These are phyloP conservation scores for Plasmodium berghei DNA, from an alignment of 169 alveolate genomes.

Conservation along the genomic window DNA sequence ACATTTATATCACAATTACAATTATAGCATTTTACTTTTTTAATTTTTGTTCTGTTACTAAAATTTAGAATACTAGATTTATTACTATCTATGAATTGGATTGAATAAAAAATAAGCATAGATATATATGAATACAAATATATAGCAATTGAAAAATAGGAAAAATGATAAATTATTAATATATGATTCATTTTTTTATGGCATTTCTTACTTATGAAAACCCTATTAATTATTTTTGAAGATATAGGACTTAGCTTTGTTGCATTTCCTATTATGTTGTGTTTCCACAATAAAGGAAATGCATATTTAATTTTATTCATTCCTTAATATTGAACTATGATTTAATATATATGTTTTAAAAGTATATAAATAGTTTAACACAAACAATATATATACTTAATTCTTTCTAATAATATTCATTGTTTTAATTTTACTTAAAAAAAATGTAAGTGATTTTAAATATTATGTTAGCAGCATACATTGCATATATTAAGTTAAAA, in stretches of 20 bases:
- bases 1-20: constrained; percentile 22
- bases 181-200: not conserved
- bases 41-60: constrained; percentile 3
- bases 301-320: constrained; percentile 40
- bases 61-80: not conserved
- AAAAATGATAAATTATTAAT: not conserved
- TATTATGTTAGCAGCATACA: too few relatives aligned
- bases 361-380: too few relatives aligned
- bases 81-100: constrained; percentile 9
- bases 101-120: not conserved
- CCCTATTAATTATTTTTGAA: not conserved
- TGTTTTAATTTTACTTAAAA: too few relatives aligned
- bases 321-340: not conserved
- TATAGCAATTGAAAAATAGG: not conserved
- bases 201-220: constrained; percentile 11
- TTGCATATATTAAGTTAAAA: too few relatives aligned
- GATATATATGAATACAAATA: not conserved
- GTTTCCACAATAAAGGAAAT: constrained; percentile 39
- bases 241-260: not conserved
- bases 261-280: constrained; percentile 11
- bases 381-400: too few relatives aligned
- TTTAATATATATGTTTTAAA: too few relatives aligned
- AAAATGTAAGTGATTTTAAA: too few relatives aligned
- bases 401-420: too few relatives aligned
- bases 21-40: constrained; percentile 10